Evolutionary conservation across 106 monocot genomes (phyloP), one percentile per base, ranked within the genome.

Genomic region (Alisma plantagoaquatica): DNA sequence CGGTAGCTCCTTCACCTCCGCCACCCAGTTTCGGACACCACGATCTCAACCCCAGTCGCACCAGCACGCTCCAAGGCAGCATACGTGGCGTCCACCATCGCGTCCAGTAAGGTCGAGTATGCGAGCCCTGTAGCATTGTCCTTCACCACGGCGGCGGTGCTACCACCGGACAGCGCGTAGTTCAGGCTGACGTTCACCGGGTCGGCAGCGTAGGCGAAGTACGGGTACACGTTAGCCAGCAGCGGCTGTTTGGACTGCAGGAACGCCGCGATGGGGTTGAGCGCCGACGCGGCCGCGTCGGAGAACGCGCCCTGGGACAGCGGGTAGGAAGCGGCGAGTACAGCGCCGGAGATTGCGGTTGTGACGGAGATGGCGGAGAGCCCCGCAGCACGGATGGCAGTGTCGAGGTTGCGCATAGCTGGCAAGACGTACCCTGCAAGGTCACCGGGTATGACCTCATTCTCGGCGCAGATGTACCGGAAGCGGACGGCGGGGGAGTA

Each of bases 1-100:
- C 17, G 8, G 64, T 69, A 8, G 76, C 49, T 7, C 41, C 22
- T 3, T 21, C 23, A 0, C 78, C 83, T 24, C 54, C 43, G 84
- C 84, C 84, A 84, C 17, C 79, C 72, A 29, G 54, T 78, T 65
- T 84, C 78, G 5, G 83, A 68, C 31, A 83, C 79, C 20, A 71
- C 71, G 15, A 79, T 22, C n/a, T n/a, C n/a, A 6, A 79, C 69
- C 4, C 30, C 29, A 0, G 51, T n/a, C 0, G 27, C 62, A 0
- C 78, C 78, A 2, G 43, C 57, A 46, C 31, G 67, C 75, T 75
- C 75, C 29, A 75, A 31, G 0, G 84, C 79, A 8, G 72, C 22
- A 72, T 84, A 79, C n/a, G 73, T 11, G 1, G 72, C 54, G 43
- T 84, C n/a, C n/a, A n/a, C n/a, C 84, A 66, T 24, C 1, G 83